Evolutionary conservation across 2,329 filamentous ascomycete species (phyloP).

Genomic region (Cercospora nicotianae): DNA sequence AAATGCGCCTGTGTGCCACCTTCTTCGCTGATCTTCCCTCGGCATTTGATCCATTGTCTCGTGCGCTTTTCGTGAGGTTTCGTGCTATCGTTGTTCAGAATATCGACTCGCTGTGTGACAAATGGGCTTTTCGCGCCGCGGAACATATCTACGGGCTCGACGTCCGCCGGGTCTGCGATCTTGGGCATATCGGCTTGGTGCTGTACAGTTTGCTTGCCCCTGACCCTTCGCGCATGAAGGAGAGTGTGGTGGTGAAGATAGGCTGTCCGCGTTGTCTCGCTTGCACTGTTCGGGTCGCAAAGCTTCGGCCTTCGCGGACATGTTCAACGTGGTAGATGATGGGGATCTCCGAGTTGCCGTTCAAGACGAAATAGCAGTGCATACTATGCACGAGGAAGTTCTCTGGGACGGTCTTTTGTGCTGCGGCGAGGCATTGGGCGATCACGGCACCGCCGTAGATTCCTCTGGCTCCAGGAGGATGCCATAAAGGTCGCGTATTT

Average conservation of each 20-base stretch:
- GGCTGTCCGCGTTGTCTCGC: constrained; percentile 81
- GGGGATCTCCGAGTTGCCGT: constrained; percentile 79
- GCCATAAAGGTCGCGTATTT: constrained; percentile 88
- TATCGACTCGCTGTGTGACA: constrained; percentile 57
- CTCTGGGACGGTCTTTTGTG: constrained; percentile 78
- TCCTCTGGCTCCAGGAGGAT: constrained; percentile 84
- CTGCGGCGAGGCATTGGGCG: constrained; percentile 84
- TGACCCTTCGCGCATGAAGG: constrained; percentile 70
- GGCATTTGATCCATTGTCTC: constrained; percentile 68
- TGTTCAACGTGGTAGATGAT: constrained; percentile 94
- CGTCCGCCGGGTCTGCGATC: constrained; percentile 43
- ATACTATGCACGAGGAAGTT: constrained; percentile 89
- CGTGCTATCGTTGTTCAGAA: constrained; percentile 54
- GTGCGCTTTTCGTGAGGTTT: constrained; percentile 67
- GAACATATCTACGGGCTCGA: constrained; percentile 40
- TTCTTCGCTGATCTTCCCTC: constrained; percentile 69
- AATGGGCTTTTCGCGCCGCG: constrained; percentile 53
- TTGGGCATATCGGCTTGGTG: constrained; percentile 63
- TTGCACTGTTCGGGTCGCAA: constrained; percentile 92
- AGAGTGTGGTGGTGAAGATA: constrained; percentile 95
- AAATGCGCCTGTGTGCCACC: constrained; percentile 81
- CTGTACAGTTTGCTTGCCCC: constrained; percentile 59
- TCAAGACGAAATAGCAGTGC: constrained; percentile 98
- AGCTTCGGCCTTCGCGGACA: constrained; percentile 85
- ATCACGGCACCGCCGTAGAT: constrained; percentile 95